Evolutionary conservation across 2,329 filamentous ascomycete species (phyloP), one percentile per base, ranked within the genome.

Genomic region (Colletotrichum paranaense): DNA sequence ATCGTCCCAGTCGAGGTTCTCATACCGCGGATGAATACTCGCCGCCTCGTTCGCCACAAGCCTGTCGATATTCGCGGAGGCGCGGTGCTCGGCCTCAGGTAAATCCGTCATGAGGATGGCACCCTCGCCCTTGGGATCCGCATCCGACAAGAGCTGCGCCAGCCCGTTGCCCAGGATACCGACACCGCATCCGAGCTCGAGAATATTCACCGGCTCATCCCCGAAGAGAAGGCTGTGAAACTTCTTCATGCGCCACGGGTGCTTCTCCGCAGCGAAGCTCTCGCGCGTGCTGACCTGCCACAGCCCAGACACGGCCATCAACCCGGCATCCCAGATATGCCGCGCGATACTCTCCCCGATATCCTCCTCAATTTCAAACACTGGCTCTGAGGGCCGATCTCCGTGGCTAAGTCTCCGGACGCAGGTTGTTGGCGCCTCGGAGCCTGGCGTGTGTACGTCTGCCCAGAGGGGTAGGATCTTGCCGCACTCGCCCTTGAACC

Each of bases 301-400:
- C 12, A 87, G 60, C 12, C 83, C 76, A 1, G 82, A 82, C 1
- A 84, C 80, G 1, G 86, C 84, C 6, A 88, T 81, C 11, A 90
- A 80, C 0, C 89, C 89, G 1, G 85, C 88, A 65, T 91, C 89
- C 89, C 89, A 91, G 6, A 91, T 82, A 73, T 91, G 89, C 3
- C 89, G 85, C 0, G 89, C 88, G 67, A 91, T 90, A 77, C 88
- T 90, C 79, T 91, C 88, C 16, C 88, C 89, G 11, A 91, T 85
- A 65, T 90, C 88, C 73, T 91, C 89, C 66, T 88, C 86, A 5
- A 90, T 80, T 32, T 85, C 82, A 8, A 89, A 73, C 11, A 75
- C 76, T 0, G 79, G 76, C 2, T 78, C 58, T 19, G 75, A 74
- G 9, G 77, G 76, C 1, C 75, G 73, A 1, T 77, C 78, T 6